Base-by-base conservation (phyloP, 768 basidiomycete species). In the Kwoniella shandongensis region DNA sequence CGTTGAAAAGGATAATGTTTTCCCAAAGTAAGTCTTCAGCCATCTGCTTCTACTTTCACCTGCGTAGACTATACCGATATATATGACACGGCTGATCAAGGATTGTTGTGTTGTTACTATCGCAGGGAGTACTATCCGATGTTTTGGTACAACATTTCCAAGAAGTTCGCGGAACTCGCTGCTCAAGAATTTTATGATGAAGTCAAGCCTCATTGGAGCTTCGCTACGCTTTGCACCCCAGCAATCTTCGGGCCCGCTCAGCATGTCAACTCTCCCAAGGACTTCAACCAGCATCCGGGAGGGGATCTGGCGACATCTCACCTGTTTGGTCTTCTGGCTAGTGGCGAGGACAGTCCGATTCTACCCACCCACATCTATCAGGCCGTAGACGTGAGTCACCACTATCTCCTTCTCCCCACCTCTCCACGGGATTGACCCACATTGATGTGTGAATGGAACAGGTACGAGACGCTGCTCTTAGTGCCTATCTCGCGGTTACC, bases 121-220 rank as follows among this genome's bases (percentile, higher is more conserved):
- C 20, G 20, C 4, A 30, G 47, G 49, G 11, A 50, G 29, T 10
- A 35, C 30, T 25, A 36, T 23, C 17, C 46, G 49, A 1, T 32
- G 30, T 17, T 26, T 7, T 72, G 67, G 67, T 73, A 73, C 52
- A 58, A 54, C 59, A 54, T 62, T 22, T 70, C 71, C 44, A 73
- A 73, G 59, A 70, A 66, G 59, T 56, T 60, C 22, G 67, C 69
- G 30, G 72, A 70, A 42, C 39, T 52, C 15, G 60, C 69, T 7
- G 69, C 72, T 1, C 20, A 47, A 18, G 59, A 66, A 62, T 29
- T 30, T 25, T 26, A 60, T 40, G 49, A 65, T 50, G 20, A 40
- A 46, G 44, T 44, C 18, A 57, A 54, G 5, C 59, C 62, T 2
- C 36, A 39, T 5, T 69, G 35, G 52, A 58, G 56, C 22, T 51